Conservation (phyloP, 2,329 filamentous ascomycete species). For the Phialemonium atrogriseum region DNA sequence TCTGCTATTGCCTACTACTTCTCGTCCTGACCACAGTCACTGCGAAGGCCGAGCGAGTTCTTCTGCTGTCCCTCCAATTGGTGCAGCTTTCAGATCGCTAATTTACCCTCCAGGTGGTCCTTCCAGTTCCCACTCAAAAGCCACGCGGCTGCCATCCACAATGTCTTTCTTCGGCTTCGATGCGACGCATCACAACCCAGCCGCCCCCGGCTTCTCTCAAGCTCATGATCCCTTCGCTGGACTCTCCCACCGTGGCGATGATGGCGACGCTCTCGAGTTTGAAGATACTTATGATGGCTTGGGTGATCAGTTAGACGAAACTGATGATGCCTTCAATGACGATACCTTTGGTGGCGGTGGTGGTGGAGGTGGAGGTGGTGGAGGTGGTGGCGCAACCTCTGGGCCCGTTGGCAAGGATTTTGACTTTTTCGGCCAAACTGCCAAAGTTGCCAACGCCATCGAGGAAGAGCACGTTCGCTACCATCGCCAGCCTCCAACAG, state of each 20-base stretch:
- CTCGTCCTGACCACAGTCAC: too few species aligned
- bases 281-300: constrained; percentile 97
- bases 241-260: constrained; percentile 57
- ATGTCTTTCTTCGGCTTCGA: constrained; percentile 97
- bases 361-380: constrained; percentile 31
- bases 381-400: constrained; percentile 26
- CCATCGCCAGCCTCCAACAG: constrained; percentile 60
- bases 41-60: too few species aligned
- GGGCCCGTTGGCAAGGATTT: constrained; percentile 79
- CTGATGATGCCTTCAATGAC: constrained; percentile 91
- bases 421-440: constrained; percentile 92
- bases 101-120: too few species aligned
- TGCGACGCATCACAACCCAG: constrained; percentile 57
- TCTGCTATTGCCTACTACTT: too few species aligned
- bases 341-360: constrained; percentile 70
- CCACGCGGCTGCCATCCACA: constrained; percentile 10
- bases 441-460: constrained; percentile 75
- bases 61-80: too few species aligned
- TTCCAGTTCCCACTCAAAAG: too few species aligned
- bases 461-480: constrained; percentile 87
- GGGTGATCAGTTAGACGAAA: constrained; percentile 83
- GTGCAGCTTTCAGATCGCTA: too few species aligned
- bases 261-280: constrained; percentile 62
- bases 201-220: constrained; percentile 75
- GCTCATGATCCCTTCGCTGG: constrained; percentile 80